Evolutionary conservation across 2,329 filamentous ascomycete genomes (phyloP), one percentile per base, ranked within the genome.

Genomic region (Juglanconis sp.): DNA sequence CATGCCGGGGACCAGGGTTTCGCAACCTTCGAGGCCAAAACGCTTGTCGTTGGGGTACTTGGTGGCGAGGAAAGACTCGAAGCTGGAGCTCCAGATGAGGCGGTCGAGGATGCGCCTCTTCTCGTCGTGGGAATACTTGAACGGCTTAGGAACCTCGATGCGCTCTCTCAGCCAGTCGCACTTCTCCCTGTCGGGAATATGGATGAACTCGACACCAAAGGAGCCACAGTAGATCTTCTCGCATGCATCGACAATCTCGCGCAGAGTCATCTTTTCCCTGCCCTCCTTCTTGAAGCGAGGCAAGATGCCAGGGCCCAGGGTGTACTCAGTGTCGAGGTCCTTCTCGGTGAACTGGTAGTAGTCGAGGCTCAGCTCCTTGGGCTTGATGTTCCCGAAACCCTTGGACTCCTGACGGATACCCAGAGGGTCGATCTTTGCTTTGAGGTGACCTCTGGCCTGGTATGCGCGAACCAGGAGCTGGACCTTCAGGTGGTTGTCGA

Each of bases 1-100:
- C 95, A 99, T 99, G 75, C 95, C 95, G 34, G 95, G 95, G 61
- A 99, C 96, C 67, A 99, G 84, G 60, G 92, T 94, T 78, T 99
- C 95, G 72, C 93, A 96, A 73, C 95, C 95, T 80, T 99, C 95
- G 34, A 99, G 86, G 79, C 95, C 95, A 77, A 99, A 99, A 72
- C 95, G 91, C 85, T 99, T 99, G 80, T 99, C 95, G 78, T 99
- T 99, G 75, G 95, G 95, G 78, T 97, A 98, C 78, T 99, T 99
- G 61, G 92, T 97, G 60, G 95, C 88, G 67, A 96, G 81, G 84
- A 99, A 99, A 63, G 87, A 80, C 80, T 99, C 95, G 75, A 99
- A 99, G 78, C 92, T 97, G 65, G 93, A 96, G 74, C 91, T 94
- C 95, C 95, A 99, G 76, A 99, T 99, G 66, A 99, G 83, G 72